These are phyloP conservation scores for Xylaria sp. DNA, from an alignment of 2,329 filamentous ascomycete species.

Conservation along the genomic window DNA sequence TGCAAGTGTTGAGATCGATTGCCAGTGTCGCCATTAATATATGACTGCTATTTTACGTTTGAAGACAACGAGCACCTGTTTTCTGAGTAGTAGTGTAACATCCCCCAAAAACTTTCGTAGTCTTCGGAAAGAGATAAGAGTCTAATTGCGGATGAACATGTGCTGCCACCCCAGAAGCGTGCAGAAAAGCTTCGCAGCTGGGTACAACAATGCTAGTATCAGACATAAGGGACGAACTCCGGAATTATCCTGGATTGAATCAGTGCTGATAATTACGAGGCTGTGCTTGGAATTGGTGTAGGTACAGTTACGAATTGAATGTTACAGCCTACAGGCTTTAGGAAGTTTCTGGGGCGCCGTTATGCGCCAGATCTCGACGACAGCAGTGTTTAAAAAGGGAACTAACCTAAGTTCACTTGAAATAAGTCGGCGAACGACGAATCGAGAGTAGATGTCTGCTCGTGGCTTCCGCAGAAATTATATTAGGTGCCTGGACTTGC, in stretches of 20 bases:
- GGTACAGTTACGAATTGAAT: constrained; percentile 39
- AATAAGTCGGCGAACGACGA: background rate
- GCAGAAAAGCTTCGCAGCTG: constrained; percentile 25
- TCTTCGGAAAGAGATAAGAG: background rate
- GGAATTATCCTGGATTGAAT: constrained; percentile 37
- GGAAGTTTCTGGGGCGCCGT: background rate
- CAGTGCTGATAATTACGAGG: constrained; percentile 28
- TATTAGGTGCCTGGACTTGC: background rate
- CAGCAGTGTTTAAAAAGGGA: background rate
- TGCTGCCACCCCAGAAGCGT: constrained; percentile 7
- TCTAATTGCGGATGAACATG: background rate
- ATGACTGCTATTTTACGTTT: constrained; percentile 22
- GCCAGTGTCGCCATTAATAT: constrained; percentile 6
- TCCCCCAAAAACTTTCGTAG: too few relatives aligned
- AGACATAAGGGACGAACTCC: constrained; percentile 32
- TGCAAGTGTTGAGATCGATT: constrained; percentile 12
- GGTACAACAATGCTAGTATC: constrained; percentile 35
- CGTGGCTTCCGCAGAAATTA: background rate
- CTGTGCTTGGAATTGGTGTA: constrained; percentile 35
- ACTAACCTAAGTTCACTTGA: constrained; percentile 3
- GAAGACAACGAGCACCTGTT: constrained; percentile 22
- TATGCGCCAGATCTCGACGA: constrained; percentile 5
- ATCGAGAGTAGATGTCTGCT: background rate
- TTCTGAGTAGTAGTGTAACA: constrained; percentile 6
- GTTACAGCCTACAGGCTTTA: background rate